Evolutionary conservation across 306 rosid species (phyloP).

Genomic region (Inga oerstediana): DNA sequence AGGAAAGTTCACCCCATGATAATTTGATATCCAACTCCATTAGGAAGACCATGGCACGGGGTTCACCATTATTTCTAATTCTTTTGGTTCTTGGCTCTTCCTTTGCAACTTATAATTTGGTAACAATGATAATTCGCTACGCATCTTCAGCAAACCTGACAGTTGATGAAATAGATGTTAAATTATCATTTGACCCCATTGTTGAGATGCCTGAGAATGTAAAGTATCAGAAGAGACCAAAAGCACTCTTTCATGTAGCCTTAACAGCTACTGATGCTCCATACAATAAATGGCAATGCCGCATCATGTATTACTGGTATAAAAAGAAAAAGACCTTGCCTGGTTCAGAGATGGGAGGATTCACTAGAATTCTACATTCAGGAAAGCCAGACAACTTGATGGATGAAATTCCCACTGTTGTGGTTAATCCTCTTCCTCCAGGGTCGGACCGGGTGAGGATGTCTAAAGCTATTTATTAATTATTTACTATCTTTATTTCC

Average conservation of each 20-base stretch:
- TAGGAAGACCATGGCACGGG: conserved; percentile 69
- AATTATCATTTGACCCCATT: conserved; percentile 67
- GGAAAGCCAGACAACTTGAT: conserved; percentile 93
- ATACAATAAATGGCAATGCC: conserved; percentile 95
- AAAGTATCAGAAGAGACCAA: conserved; percentile 55
- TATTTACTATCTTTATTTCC: neutral
- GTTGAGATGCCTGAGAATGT: conserved; percentile 76
- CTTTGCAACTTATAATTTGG: conserved; percentile 80
- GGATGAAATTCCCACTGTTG: conserved; percentile 95
- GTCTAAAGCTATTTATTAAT: conserved; percentile 2
- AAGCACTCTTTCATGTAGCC: conserved; percentile 76
- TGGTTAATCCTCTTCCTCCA: conserved; percentile 93
- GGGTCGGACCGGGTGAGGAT: conserved; percentile 86
- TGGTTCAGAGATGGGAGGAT: conserved; percentile 95
- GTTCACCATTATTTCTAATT: conserved; percentile 64
- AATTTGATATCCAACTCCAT: conserved; percentile 40
- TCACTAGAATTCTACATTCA: conserved; percentile 92
- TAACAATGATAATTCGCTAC: conserved; percentile 61
- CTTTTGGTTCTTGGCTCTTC: conserved; percentile 74
- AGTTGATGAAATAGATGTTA: conserved; percentile 27
- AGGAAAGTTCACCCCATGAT: conserved; percentile 41
- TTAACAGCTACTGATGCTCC: conserved; percentile 94
- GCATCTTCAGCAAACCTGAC: conserved; percentile 51
- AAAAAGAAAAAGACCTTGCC: conserved; percentile 64
- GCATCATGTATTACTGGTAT: conserved; percentile 97